Percentiles rank a stretch among this genome's conserved stretches.
phyloP scores from a whole-genome alignment of 495 filamentous ascomycete genomes.

The Neurospora sp. region DNA sequence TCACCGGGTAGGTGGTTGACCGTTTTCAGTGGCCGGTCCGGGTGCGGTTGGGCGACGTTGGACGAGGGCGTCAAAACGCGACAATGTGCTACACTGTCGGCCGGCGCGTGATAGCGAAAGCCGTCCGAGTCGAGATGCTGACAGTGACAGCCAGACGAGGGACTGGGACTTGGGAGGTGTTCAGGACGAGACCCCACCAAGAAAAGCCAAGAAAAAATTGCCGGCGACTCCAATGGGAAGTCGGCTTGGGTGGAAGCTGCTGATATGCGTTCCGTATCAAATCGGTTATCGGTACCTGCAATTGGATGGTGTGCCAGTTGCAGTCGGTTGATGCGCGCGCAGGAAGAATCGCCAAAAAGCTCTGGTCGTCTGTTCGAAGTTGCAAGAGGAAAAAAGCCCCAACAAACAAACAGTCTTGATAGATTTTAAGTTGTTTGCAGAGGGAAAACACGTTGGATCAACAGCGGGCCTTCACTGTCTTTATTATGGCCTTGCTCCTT shows the following conservation, averaged over 20 bases:
- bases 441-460: constrained; percentile 21
- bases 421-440: constrained; percentile 15
- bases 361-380: background rate
- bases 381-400: constrained; percentile 5
- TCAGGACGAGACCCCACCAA: background rate
- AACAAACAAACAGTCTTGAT: constrained; percentile 10
- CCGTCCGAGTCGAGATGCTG: background rate
- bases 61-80: background rate
- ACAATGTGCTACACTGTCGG: background rate
- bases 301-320: background rate
- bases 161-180: background rate
- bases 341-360: background rate
- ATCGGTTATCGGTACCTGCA: background rate
- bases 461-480: constrained; percentile 33
- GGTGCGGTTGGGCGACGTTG: background rate
- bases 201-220: background rate
- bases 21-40: background rate
- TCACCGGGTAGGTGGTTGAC: background rate
- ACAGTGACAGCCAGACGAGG: background rate
- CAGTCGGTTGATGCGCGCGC: background rate
- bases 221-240: background rate
- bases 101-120: background rate
- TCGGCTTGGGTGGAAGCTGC: background rate
- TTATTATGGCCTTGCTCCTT: constrained; percentile 34
- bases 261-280: background rate